Conservation (phyloP, 805 yeast species). For the Spencermartinsiella europaea region DNA sequence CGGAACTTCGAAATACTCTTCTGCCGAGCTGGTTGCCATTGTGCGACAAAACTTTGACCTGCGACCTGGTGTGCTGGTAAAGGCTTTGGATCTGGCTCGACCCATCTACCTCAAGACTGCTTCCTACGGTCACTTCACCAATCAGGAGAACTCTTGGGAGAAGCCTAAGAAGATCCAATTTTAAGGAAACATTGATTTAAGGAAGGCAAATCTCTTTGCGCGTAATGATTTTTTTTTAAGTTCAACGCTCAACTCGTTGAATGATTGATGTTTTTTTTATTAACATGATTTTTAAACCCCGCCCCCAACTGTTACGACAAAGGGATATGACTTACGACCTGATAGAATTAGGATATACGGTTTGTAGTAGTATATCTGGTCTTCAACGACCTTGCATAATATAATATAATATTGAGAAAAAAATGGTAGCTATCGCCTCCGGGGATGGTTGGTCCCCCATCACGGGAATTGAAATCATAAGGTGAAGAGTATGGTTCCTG, state of each 20-base stretch:
- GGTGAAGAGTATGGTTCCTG: too few species aligned
- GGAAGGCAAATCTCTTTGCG: neutral
- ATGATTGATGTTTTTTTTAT: constrained; percentile 2
- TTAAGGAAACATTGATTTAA: constrained; percentile 26
- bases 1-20: constrained; percentile 90
- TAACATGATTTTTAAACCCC: neutral
- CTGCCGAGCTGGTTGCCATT: constrained; percentile 85
- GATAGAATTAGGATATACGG: constrained; percentile 7
- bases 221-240: neutral
- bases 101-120: constrained; percentile 99
- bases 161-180: constrained; percentile 59
- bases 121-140: constrained; percentile 98
- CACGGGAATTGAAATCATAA: too few species aligned
- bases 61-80: constrained; percentile 99
- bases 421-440: too few species aligned
- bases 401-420: constrained; percentile 5
- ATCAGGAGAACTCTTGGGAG: constrained; percentile 99
- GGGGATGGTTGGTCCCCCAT: neutral
- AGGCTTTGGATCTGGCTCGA: constrained; percentile 94
- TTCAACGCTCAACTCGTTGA: constrained; percentile 27
- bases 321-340: constrained; percentile 8
- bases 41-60: constrained; percentile 93
- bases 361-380: constrained; percentile 13
- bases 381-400: constrained; percentile 20
- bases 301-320: neutral